Evolutionary conservation across 441 rosid species (phyloP), one percentile per base, ranked within the genome.

Genomic region (Adansonia grandidieri): DNA sequence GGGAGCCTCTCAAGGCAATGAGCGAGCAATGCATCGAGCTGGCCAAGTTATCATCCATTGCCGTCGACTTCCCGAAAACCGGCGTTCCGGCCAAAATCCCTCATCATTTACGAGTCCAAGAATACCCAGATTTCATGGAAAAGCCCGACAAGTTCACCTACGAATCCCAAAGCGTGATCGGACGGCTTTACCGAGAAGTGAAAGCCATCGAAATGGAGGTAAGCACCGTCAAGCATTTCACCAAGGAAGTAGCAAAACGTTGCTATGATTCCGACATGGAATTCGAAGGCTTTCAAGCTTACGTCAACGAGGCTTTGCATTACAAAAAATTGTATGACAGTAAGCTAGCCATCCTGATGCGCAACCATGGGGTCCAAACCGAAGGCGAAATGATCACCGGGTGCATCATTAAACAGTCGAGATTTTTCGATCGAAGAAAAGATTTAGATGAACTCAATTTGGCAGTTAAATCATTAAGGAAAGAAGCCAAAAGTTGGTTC

Each of bases 111-210:
- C 73, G 78, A 9, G 91, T 73, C 66, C 90, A 83, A 80, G 89
- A 88, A 72, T 95, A 86, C 77, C 98, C 97, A 0, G 97, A 95
- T 82, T 93, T 93, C 87, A 92, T 95, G 97, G 98, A 93, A 74
- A 93, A 93, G 80, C 85, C 80, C 0, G 93, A 92, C 73, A 95
- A 92, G 64, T 76, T 84, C 0, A 89, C 92, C 0, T 95, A 91
- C 3, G 87, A 57, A 79, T 95, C 98, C 0, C 24, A 8, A 2
- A 87, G 85, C 6, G 97, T 91, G 77, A 90, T 95, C 0, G 97
- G 98, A 50, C 93, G 85, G 86, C 97, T 95, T 64, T 95, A 87
- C 73, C 91, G 93, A 53, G 87, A 78, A 62, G 95, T 95, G 17
- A 91, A 86, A 73, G 92, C 84, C 64, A 78, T 83, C 22, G 84